Evolutionary conservation across 2,329 filamentous ascomycete species (phyloP), one percentile per base, ranked within the genome.

Genomic region (Cercospora sp.): DNA sequence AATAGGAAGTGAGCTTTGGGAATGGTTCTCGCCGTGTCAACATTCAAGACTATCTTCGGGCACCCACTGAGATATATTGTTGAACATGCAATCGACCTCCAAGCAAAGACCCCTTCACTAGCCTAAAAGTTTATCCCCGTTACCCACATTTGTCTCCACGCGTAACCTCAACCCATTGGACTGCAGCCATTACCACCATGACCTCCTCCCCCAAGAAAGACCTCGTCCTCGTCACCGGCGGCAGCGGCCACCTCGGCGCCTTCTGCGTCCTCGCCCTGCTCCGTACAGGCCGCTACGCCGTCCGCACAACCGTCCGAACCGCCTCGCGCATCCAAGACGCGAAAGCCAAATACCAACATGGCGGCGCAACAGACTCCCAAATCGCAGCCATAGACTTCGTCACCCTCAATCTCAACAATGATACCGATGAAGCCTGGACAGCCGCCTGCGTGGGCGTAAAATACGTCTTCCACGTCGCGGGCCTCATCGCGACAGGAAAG

Each of bases 401-500:
- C n/a, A 58, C 67, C 5, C 57, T 69, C 13, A 65, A 71, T 16
- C 65, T 71, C 18, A 23, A 70, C 23, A 58, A 30, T 7, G 60
- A 67, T 33, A 64, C 26, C 51, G 67, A 68, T 10, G n/a, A 57
- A 53, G 68, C 48, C 31, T 71, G 69, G 69, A 58, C 33, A n/a
- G 57, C 55, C 20, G 67, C 69, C 23, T 71, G 69, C 62, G 45
- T 55, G 1, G 67, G 63, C 39, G 61, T 18, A 8, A 61, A 55
- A 58, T 69, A 65, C 23, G 65, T 70, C 6, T 26, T 71, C 7
- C 69, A 71, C 61, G 59, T 61, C 9, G 69, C 69, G 1, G 69
- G 69, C 55, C 62, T 68, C 39, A 70, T 71, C 33, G 67, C 69
- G 8, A 71, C 63, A 5, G 69, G 69, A 3, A 69, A 65, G 53